Evolutionary conservation across 129 eudicot species (phyloP).

Genomic region (Lactuca saligna): DNA sequence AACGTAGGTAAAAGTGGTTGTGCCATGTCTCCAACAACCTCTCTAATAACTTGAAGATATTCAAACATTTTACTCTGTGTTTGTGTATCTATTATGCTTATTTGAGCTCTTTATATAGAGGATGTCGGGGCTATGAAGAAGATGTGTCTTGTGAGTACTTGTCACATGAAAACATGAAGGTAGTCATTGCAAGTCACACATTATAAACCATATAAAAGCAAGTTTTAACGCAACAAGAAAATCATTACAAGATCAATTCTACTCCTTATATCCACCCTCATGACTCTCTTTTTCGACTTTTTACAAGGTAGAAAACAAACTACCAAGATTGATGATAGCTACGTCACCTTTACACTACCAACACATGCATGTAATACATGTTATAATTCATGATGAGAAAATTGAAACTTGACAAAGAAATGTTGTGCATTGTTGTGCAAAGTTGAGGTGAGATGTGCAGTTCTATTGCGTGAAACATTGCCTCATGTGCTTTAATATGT

Average conservation of each 20-base stretch:
- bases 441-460: not conserved
- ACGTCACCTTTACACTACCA: too few relatives aligned
- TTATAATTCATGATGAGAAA: not conserved
- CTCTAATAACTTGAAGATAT: not conserved
- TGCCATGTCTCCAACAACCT: not conserved
- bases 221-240: conserved; percentile 2
- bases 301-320: not conserved
- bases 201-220: conserved; percentile 11
- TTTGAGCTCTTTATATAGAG: conserved; percentile 8
- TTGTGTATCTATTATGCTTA: not conserved
- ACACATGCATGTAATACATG: not conserved
- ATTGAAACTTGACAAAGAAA: not conserved
- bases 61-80: not conserved
- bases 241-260: not conserved
- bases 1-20: conserved; percentile 5
- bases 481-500: not conserved
- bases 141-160: conserved; percentile 9
- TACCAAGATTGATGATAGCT: too few relatives aligned
- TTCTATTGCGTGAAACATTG: not conserved
- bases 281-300: not conserved
- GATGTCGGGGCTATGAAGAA: not conserved
- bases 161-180: not conserved
- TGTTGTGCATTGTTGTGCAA: not conserved
- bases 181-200: conserved; percentile 3
- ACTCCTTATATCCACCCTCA: too few relatives aligned